Conservation (phyloP, 2,329 filamentous ascomycete species). For the Huntiella omanensis region DNA sequence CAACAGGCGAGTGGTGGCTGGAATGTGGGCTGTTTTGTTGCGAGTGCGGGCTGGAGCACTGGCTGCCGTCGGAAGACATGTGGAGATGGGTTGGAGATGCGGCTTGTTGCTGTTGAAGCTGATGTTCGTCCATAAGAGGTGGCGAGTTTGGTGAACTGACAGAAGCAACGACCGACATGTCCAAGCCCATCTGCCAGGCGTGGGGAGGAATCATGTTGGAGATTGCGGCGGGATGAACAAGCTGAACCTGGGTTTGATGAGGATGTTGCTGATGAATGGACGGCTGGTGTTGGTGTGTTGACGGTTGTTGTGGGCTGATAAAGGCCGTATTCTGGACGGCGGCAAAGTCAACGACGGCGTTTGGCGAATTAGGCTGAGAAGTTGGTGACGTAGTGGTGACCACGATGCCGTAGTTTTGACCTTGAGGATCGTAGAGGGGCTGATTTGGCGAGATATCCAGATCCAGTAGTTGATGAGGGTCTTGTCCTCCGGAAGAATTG, state of each 20-base stretch:
- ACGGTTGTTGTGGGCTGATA: neutral
- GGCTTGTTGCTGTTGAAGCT: slow-evolving; percentile 18
- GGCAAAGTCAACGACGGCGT: slow-evolving; percentile 15
- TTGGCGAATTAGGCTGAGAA: slow-evolving; percentile 9
- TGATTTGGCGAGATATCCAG: slow-evolving; percentile 1
- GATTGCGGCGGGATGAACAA: slow-evolving; percentile 7
- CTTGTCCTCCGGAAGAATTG: slow-evolving; percentile 7
- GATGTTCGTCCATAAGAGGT: slow-evolving; percentile 20
- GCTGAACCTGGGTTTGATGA: slow-evolving; percentile 5
- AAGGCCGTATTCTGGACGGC: slow-evolving; percentile 6
- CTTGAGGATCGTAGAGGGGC: slow-evolving; percentile 10
- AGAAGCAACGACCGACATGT: slow-evolving; percentile 27
- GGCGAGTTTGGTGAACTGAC: slow-evolving; percentile 30
- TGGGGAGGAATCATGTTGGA: slow-evolving; percentile 19
- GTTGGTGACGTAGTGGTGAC: slow-evolving; percentile 2
- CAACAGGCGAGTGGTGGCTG: slow-evolving; percentile 32
- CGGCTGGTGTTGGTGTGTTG: neutral
- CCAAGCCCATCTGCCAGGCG: slow-evolving; percentile 33
- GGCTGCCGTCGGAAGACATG: slow-evolving; percentile 19
- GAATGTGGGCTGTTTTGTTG: slow-evolving; percentile 23
- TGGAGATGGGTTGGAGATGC: slow-evolving; percentile 17
- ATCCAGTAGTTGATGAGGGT: slow-evolving; percentile 8
- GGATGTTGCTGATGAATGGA: slow-evolving; percentile 17
- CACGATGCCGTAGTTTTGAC: slow-evolving; percentile 16
- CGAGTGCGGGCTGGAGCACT: slow-evolving; percentile 32